These are phyloP conservation scores for Tardiomyces depauwii DNA, from an alignment of 1,139 yeast species.

Conservation along the genomic window DNA sequence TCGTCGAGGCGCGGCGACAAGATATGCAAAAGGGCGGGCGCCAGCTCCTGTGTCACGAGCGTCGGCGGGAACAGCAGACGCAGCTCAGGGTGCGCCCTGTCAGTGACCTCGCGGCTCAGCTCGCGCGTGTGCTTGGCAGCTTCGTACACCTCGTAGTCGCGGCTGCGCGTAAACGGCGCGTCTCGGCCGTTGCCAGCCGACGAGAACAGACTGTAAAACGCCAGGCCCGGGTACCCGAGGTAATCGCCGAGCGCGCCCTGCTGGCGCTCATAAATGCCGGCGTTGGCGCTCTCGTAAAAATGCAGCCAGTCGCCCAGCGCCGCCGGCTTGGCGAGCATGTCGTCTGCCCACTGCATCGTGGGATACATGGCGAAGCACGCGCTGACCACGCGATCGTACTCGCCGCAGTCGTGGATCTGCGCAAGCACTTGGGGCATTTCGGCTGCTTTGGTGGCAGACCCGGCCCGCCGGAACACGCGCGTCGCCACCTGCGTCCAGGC, in stretches of 20 bases:
- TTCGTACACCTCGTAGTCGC: background rate
- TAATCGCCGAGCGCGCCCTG: conserved; percentile 45
- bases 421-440: conserved; percentile 34
- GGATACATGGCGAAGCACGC: conserved; percentile 67
- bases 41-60: conserved; percentile 18
- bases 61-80: conserved; percentile 15
- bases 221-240: conserved; percentile 46
- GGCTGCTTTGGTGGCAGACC: conserved; percentile 41
- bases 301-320: conserved; percentile 67
- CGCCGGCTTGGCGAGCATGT: conserved; percentile 51
- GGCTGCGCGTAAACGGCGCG: background rate
- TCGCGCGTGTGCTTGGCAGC: background rate
- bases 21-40: conserved; percentile 21
- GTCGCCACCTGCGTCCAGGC: conserved; percentile 17
- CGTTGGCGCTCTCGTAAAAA: conserved; percentile 46
- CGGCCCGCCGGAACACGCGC: conserved; percentile 26
- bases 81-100: background rate
- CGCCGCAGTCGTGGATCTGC: conserved; percentile 34
- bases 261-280: conserved; percentile 31
- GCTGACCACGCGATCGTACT: conserved; percentile 48
- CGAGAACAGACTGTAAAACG: conserved; percentile 55
- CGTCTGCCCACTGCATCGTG: conserved; percentile 49
- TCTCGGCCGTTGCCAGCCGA: conserved; percentile 23
- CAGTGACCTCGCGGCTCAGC: background rate
- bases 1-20: conserved; percentile 18